A percentile compares a stretch with the other conserved stretches of the same genome.
phyloP scores from a whole-genome alignment of 2,329 filamentous ascomycete species.

The Chaetomium strumarium region DNA sequence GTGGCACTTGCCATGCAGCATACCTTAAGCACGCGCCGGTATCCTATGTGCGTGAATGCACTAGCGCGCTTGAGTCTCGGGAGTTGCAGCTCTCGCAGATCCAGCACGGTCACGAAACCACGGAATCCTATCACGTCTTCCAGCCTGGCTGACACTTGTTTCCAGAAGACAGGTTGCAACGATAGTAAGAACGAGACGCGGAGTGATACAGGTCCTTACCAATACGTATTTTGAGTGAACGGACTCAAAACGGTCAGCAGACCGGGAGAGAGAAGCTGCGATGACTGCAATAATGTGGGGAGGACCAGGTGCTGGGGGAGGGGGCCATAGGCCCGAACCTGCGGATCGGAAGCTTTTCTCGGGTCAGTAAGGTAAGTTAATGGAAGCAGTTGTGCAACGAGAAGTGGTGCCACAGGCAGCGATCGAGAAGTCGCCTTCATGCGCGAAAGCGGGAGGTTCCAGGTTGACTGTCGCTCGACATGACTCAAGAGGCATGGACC shows the following conservation, averaged over 20 bases:
- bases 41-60: constrained; percentile 17
- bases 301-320: background rate
- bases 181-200: background rate
- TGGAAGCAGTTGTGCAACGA: background rate
- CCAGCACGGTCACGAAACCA: constrained; percentile 15
- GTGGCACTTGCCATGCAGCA: constrained; percentile 18
- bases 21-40: constrained; percentile 16
- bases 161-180: constrained; percentile 13
- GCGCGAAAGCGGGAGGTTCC: background rate
- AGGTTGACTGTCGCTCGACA: background rate
- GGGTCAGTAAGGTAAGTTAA: constrained; percentile 9
- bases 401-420: background rate
- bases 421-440: background rate
- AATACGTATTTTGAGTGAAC: background rate
- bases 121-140: background rate
- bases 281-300: constrained; percentile 1
- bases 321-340: constrained; percentile 3
- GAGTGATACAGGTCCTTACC: background rate
- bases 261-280: background rate
- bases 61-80: constrained; percentile 5
- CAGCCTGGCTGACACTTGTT: background rate
- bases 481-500: background rate
- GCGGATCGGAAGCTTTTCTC: constrained; percentile 17
- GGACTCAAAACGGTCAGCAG: background rate
- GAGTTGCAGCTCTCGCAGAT: constrained; percentile 2